phyloP scores from a whole-genome alignment of 352 stramenopile species.

The Globisporangium echinulatum region DNA sequence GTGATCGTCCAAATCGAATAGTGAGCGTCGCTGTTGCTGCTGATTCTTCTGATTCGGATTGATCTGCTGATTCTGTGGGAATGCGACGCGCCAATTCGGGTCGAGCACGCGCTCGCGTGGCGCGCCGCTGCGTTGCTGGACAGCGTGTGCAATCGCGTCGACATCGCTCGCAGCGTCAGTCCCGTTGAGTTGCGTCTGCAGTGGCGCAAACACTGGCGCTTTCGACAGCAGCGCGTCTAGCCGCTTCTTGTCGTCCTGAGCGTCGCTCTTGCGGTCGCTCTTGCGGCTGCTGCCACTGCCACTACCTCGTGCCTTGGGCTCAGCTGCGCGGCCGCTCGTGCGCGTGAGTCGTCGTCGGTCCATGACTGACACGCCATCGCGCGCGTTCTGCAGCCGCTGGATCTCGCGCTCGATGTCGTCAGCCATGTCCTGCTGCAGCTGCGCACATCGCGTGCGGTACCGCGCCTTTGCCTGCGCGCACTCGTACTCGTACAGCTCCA shows the following conservation, averaged over 20 bases:
- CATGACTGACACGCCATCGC: constrained; percentile 61
- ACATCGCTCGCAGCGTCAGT: constrained; percentile 34
- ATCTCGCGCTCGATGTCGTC: constrained; percentile 50
- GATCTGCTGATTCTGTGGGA: not conserved
- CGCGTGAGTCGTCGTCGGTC: constrained; percentile 37
- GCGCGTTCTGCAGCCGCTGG: constrained; percentile 38
- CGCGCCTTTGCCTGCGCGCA: constrained; percentile 25
- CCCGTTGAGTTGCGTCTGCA: constrained; percentile 25
- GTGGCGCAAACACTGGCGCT: constrained; percentile 40
- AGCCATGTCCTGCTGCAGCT: constrained; percentile 48
- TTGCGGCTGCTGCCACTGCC: not conserved
- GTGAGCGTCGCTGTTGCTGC: no score
- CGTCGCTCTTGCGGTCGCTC: constrained; percentile 21
- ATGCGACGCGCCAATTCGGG: not conserved
- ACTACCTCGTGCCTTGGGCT: constrained; percentile 2
- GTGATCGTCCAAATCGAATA: not conserved
- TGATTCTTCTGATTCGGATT: not conserved
- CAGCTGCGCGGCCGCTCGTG: constrained; percentile 1
- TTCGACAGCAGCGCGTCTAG: constrained; percentile 44
- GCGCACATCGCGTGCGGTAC: constrained; percentile 36
- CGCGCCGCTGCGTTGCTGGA: constrained; percentile 4
- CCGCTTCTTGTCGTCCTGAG: constrained; percentile 46
- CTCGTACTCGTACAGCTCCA: constrained; percentile 35
- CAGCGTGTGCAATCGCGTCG: constrained; percentile 22
- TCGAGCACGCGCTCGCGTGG: not conserved